A percentile compares a stretch with the other conserved stretches of the same genome.
Evolutionary conservation across 2,329 filamentous ascomycete species (phyloP).

Genomic region (Fusarium redolens): DNA sequence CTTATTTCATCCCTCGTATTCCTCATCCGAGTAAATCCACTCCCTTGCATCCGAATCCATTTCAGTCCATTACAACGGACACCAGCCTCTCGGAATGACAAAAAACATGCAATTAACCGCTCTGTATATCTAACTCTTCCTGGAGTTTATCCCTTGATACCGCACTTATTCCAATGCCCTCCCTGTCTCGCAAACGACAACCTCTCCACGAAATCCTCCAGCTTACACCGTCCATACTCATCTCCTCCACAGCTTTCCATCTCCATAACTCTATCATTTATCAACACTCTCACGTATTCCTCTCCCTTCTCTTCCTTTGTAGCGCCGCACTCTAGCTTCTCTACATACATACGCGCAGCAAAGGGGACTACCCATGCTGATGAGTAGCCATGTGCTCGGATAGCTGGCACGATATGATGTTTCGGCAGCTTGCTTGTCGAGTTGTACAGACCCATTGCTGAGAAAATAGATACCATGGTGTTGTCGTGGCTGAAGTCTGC

Average conservation of each 20-base stretch:
- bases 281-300: slow-evolving; percentile 80
- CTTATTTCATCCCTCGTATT: slow-evolving; percentile 9
- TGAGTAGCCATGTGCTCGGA: slow-evolving; percentile 74
- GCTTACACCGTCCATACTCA: slow-evolving; percentile 73
- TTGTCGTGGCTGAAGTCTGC: slow-evolving; percentile 96
- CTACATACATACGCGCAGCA: slow-evolving; percentile 82
- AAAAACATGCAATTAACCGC: slow-evolving; percentile 29
- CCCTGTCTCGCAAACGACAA: slow-evolving; percentile 78
- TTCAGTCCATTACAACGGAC: slow-evolving; percentile 13
- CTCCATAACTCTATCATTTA: slow-evolving; percentile 86
- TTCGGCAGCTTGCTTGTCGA: slow-evolving; percentile 65
- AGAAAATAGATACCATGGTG: slow-evolving; percentile 80
- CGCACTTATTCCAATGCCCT: slow-evolving; percentile 72
- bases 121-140: slow-evolving; percentile 7
- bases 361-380: slow-evolving; percentile 87
- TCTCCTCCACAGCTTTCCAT: slow-evolving; percentile 78
- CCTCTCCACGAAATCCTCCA: slow-evolving; percentile 78
- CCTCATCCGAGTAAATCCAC: slow-evolving; percentile 1
- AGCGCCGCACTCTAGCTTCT: slow-evolving; percentile 79
- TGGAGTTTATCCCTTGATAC: not conserved
- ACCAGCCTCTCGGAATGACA: slow-evolving; percentile 8
- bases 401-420: slow-evolving; percentile 60
- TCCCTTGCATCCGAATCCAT: slow-evolving; percentile 24
- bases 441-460: slow-evolving; percentile 83
- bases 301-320: slow-evolving; percentile 73